Evolutionary conservation across 176 grass and related monocot species (phyloP), one percentile per base, ranked within the genome.

Genomic region (Aegilops speltoides): DNA sequence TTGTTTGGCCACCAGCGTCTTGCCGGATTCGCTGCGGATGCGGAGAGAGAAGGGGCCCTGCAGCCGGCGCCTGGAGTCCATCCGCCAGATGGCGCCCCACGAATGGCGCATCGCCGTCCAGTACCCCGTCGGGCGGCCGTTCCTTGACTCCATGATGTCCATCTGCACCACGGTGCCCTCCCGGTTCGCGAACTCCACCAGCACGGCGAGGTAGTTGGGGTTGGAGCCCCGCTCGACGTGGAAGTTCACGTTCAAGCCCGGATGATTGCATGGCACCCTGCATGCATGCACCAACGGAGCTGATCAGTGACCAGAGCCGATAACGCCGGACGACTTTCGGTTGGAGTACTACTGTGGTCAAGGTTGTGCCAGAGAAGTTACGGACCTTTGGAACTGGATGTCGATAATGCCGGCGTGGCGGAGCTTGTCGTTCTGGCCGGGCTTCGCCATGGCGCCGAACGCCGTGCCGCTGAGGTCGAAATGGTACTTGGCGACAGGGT

Each of bases 161-260:
- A 98, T 91, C 26, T 80, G 79, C 56, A 85, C 70, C 8, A 98
- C 80, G 63, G 87, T 91, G 16, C 93, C 91, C 12, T 95, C 93
- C 24, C 81, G 85, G 26, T 88, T 91, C 0, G 88, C 89, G 83
- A 90, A 95, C 83, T 90, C 84, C 8, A 95, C 77, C 0, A 83
- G 86, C 40, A 98, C 87, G 1, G 93, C 88, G 0, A 98, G 23
- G 87, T 95, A 98, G 28, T 91, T 65, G 2, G 91, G 15, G 89
- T 98, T 95, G 0, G 93, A 93, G 2, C 93, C 95, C n/a, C 77
- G 63, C 85, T 95, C 93, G 14, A 93, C 91, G 32, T 93, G 87
- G 91, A 98, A 98, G 31, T 86, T 76, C 11, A 92, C 20, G 43
- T 83, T 76, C 48, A 57, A 29, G 1, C 91, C 87, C 3, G 63